Conservation (phyloP, 2,329 filamentous ascomycete genomes). For the Penicillium capsulatum region DNA sequence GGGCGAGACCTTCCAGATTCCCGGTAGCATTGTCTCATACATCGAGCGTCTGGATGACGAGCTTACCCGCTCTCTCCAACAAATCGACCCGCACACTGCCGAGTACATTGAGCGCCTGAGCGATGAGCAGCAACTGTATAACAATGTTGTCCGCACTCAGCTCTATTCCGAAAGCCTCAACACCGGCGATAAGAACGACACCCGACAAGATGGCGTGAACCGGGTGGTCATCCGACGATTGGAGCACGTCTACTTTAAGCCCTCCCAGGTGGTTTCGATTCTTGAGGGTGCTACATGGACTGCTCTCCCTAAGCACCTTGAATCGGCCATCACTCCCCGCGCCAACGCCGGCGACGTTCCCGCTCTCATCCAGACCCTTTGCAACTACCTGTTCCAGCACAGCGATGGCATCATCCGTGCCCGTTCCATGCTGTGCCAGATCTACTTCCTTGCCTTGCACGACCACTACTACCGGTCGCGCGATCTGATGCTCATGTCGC, state of each 20-base stretch:
- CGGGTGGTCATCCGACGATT: conserved; percentile 87
- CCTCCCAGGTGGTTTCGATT: conserved; percentile 84
- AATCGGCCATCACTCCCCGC: conserved; percentile 79
- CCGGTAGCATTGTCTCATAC: conserved; percentile 90
- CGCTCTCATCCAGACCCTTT: conserved; percentile 74
- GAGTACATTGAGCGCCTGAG: conserved; percentile 95
- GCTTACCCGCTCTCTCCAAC: conserved; percentile 92
- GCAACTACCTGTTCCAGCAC: conserved; percentile 90
- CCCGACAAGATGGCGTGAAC: conserved; percentile 83
- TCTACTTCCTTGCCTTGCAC: conserved; percentile 96
- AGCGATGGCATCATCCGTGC: conserved; percentile 95
- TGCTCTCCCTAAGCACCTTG: conserved; percentile 61
- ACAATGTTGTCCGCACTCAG: conserved; percentile 80
- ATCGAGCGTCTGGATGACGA: conserved; percentile 95
- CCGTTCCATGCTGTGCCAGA: conserved; percentile 95
- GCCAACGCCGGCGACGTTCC: conserved; percentile 63
- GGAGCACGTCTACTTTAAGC: conserved; percentile 99
- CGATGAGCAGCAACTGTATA: conserved; percentile 87
- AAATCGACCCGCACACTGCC: conserved; percentile 95
- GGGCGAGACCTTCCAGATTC: conserved; percentile 81
- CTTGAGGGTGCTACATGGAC: conserved; percentile 95
- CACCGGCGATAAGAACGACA: conserved; percentile 64
- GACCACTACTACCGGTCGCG: conserved; percentile 97
- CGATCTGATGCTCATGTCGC: conserved; percentile 99
- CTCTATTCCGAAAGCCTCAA: conserved; percentile 82